Percentiles rank a stretch among this genome's conserved stretches.
Evolutionary conservation across 208 protist genomes (phyloP).

Genomic region (Naegleria gruberi): DNA sequence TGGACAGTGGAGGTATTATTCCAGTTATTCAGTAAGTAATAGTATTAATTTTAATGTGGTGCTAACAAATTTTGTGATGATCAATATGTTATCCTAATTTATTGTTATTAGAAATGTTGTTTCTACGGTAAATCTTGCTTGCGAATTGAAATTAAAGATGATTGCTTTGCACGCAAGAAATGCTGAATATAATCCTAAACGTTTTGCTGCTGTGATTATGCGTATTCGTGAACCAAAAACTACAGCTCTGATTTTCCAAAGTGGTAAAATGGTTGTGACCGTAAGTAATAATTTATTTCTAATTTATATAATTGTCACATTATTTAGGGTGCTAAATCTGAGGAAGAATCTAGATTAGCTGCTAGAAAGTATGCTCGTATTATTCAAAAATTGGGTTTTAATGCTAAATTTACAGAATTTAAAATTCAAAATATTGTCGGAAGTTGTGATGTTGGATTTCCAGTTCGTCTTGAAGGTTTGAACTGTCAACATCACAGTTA

Average conservation of each 20-base stretch:
- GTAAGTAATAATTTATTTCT: background rate
- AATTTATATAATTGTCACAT: no score
- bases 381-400: constrained; percentile 69
- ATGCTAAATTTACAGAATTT: constrained; percentile 60
- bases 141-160: constrained; percentile 57
- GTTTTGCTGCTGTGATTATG: constrained; percentile 74
- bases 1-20: no score
- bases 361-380: constrained; percentile 68
- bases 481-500: constrained; percentile 39
- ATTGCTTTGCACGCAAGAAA: constrained; percentile 69
- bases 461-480: constrained; percentile 64
- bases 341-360: constrained; percentile 51
- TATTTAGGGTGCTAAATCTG: constrained; percentile 54
- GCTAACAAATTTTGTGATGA: background rate
- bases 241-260: constrained; percentile 72
- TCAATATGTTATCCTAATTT: background rate
- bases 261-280: constrained; percentile 74
- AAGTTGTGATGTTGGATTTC: constrained; percentile 68
- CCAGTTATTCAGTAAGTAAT: background rate
- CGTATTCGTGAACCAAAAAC: constrained; percentile 76
- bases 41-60: no score
- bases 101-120: constrained; percentile 59
- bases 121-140: constrained; percentile 65
- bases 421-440: constrained; percentile 80
- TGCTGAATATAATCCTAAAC: constrained; percentile 83